A percentile compares a stretch with the other conserved stretches of the same genome.
Conservation (phyloP, 495 filamentous ascomycete genomes). For the Xylaria castorea region DNA sequence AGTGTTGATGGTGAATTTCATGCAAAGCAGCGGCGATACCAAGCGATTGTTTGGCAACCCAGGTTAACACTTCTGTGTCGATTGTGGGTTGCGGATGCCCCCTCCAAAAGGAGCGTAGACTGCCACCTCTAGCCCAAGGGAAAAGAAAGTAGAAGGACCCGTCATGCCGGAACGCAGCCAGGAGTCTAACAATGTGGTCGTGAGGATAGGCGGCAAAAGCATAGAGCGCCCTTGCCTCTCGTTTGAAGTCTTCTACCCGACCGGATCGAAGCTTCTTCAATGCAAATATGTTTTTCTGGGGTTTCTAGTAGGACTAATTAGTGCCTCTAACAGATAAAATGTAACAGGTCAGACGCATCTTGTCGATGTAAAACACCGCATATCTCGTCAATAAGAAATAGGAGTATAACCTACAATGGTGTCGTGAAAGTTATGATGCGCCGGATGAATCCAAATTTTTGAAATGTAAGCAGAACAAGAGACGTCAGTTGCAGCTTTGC, state of each 20-base stretch:
- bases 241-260: slow-evolving; percentile 6
- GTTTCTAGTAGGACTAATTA: background rate
- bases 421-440: background rate
- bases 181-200: background rate
- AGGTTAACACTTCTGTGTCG: background rate
- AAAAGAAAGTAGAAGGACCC: slow-evolving; percentile 7
- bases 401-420: background rate
- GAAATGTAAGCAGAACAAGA: background rate
- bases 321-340: no score
- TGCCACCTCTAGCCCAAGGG: background rate
- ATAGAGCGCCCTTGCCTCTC: background rate
- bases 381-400: background rate
- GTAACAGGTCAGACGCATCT: background rate
- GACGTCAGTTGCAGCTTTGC: background rate
- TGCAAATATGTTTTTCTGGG: background rate
- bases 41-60: background rate
- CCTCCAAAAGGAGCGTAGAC: background rate
- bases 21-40: background rate
- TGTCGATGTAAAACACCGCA: background rate
- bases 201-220: background rate
- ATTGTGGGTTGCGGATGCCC: background rate
- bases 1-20: background rate
- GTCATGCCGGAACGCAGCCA: background rate
- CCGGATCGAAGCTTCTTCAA: background rate
- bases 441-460: background rate